A percentile compares a stretch with the other conserved stretches of the same genome.
Evolutionary conservation across 176 grass and related monocot species (phyloP).

Genomic region (Rhynchospora breviuscula): DNA sequence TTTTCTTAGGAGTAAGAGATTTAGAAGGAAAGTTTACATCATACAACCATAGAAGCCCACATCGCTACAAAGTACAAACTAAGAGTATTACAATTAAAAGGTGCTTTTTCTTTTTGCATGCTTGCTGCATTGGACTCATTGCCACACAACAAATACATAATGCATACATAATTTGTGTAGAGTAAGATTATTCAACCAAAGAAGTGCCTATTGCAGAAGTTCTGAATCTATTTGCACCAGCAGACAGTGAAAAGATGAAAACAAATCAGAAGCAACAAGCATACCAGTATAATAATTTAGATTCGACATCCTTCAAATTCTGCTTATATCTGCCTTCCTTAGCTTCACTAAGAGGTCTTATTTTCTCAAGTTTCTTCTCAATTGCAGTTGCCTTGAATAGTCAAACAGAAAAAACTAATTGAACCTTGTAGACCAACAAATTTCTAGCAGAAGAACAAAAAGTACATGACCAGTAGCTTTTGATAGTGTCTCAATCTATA

Average conservation of each 20-base stretch:
- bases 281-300: conserved; percentile 15
- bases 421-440: neutral
- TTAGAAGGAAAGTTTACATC: neutral
- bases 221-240: neutral
- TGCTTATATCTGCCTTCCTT: neutral
- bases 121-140: neutral
- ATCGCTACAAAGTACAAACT: neutral
- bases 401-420: conserved; percentile 10
- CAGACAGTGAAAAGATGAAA: neutral
- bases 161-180: too few species aligned
- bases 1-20: neutral
- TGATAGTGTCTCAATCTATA: neutral
- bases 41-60: neutral
- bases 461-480: neutral
- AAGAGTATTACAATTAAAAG: neutral
- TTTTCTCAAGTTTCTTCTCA: neutral
- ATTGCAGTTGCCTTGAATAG: conserved; percentile 6
- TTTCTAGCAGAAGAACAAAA: neutral
- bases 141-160: too few species aligned
- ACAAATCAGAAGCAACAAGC: neutral
- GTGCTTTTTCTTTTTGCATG: neutral
- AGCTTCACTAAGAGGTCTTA: neutral
- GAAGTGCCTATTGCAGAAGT: neutral
- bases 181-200: neutral
- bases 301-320: conserved; percentile 8